phyloP scores from a whole-genome alignment of 2,329 filamentous ascomycete species.

The Stylonectria norvegica region DNA sequence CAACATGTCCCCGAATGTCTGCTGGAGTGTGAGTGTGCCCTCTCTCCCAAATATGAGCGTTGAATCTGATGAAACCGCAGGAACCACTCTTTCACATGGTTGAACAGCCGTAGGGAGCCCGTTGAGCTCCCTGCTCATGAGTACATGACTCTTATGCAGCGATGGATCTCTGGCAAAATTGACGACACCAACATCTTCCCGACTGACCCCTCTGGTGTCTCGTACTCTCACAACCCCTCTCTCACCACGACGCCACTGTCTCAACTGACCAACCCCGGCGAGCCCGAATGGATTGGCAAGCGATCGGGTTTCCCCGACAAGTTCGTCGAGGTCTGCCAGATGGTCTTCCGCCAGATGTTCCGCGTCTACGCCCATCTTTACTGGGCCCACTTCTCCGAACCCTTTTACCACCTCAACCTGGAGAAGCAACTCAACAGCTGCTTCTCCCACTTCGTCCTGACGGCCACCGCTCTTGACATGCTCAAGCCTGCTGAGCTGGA shows the following conservation, averaged over 20 bases:
- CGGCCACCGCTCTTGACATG: constrained; percentile 76
- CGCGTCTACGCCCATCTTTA: constrained; percentile 97
- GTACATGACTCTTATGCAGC: constrained; percentile 93
- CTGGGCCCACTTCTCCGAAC: constrained; percentile 88
- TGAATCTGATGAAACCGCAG: constrained; percentile 34
- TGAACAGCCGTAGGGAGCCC: constrained; percentile 81
- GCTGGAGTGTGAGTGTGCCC: constrained; percentile 73
- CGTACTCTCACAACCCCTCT: constrained; percentile 60
- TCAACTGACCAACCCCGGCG: constrained; percentile 58
- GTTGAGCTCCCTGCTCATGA: constrained; percentile 89
- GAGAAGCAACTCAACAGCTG: constrained; percentile 83
- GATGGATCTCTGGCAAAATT: constrained; percentile 96
- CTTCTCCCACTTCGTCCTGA: constrained; percentile 80
- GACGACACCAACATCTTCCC: constrained; percentile 88
- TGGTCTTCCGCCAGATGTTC: constrained; percentile 97
- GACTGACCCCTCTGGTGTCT: constrained; percentile 71
- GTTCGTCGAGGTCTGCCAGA: constrained; percentile 86
- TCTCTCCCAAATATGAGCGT: background rate
- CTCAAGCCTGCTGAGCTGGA: constrained; percentile 86
- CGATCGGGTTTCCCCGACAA: constrained; percentile 87
- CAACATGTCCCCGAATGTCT: constrained; percentile 87
- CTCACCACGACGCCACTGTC: constrained; percentile 58
- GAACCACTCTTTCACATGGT: constrained; percentile 96
- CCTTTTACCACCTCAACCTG: constrained; percentile 77
- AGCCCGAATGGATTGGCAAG: constrained; percentile 81